phyloP scores from a whole-genome alignment of 257 asterid species.

The Jacaranda mimosifolia region DNA sequence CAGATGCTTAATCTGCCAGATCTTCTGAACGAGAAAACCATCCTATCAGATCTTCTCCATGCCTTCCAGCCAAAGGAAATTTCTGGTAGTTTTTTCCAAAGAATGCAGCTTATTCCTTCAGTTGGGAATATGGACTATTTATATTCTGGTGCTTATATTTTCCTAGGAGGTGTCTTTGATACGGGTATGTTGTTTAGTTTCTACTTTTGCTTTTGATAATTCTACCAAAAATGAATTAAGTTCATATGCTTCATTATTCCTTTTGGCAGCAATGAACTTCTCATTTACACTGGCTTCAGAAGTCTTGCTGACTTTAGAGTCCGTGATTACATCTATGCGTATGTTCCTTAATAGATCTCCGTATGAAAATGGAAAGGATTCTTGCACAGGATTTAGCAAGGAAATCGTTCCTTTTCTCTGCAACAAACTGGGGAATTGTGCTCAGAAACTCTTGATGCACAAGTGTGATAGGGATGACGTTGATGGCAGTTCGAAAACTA shows the following conservation, averaged over 20 bases:
- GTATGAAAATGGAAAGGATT: constrained; percentile 50
- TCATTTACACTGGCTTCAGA: constrained; percentile 83
- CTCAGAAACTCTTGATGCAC: constrained; percentile 73
- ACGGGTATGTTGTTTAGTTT: constrained; percentile 58
- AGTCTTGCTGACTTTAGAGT: constrained; percentile 70
- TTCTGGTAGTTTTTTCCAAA: constrained; percentile 60
- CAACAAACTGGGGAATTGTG: constrained; percentile 68
- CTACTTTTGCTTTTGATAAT: constrained; percentile 17
- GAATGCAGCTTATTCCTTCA: constrained; percentile 62
- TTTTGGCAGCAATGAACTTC: constrained; percentile 65
- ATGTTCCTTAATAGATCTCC: constrained; percentile 49
- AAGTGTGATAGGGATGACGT: constrained; percentile 57
- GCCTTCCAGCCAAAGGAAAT: constrained; percentile 71
- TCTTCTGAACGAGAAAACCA: constrained; percentile 58
- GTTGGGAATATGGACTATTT: constrained; percentile 70
- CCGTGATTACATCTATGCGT: constrained; percentile 63
- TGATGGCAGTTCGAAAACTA: constrained; percentile 60
- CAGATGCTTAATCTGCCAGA: constrained; percentile 74
- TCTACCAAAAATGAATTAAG: constrained; percentile 3
- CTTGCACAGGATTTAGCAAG: constrained; percentile 49
- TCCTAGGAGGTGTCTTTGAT: constrained; percentile 66
- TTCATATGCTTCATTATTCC: constrained; percentile 34
- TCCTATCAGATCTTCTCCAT: constrained; percentile 68
- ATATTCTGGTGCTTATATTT: constrained; percentile 69
- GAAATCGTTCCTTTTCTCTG: constrained; percentile 63